phyloP scores from a whole-genome alignment of 202 grass and related monocot species.

The Setaria viridis region DNA sequence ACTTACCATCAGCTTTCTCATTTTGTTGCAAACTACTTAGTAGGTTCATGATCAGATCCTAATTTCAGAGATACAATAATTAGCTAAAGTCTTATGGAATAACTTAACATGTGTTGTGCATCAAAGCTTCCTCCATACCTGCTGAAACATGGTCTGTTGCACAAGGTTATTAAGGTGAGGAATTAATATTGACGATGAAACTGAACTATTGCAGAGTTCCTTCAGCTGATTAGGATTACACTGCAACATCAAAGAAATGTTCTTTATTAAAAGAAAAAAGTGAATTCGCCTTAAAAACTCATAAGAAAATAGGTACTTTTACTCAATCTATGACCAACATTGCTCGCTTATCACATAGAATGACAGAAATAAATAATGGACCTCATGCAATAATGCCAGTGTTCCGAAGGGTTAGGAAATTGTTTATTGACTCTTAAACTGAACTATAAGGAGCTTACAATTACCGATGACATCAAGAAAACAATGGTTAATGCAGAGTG shows the following conservation, averaged over 20 bases:
- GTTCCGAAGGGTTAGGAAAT: not conserved
- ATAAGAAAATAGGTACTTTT: not conserved
- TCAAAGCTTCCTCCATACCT: constrained; percentile 56
- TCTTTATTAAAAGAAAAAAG: constrained; percentile 17
- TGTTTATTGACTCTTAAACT: not conserved
- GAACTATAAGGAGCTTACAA: not conserved
- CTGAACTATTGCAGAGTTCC: constrained; percentile 75
- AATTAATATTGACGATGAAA: constrained; percentile 81
- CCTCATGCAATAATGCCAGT: not conserved
- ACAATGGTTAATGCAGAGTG: not conserved
- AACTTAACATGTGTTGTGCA: constrained; percentile 25
- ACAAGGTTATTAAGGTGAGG: constrained; percentile 98
- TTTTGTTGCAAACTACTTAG: constrained; percentile 89
- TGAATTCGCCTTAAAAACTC: not conserved
- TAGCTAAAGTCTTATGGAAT: constrained; percentile 30
- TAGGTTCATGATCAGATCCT: constrained; percentile 95
- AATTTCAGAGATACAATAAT: constrained; percentile 41
- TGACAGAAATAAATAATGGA: not conserved
- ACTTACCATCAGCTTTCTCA: constrained; percentile 78
- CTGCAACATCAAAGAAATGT: constrained; percentile 46
- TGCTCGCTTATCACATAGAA: not conserved
- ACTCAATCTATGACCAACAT: not conserved
- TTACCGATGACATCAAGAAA: not conserved
- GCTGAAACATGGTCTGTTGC: constrained; percentile 94
- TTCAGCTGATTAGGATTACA: constrained; percentile 65